These are phyloP conservation scores for Tagetes patula DNA, from an alignment of 129 eudicot species.

Conservation along the genomic window DNA sequence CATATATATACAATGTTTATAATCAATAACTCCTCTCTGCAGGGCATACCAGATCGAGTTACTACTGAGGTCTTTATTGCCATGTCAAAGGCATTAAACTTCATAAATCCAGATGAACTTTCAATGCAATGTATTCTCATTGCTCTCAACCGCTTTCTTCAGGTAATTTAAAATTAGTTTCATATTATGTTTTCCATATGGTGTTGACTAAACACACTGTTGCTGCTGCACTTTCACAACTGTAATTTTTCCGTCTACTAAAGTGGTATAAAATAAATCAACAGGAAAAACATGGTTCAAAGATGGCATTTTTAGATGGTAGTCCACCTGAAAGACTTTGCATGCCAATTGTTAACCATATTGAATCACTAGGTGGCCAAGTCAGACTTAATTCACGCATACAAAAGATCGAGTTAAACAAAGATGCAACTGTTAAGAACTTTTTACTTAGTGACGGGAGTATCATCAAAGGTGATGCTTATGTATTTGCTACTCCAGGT, in stretches of 20 bases:
- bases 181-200: neutral
- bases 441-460: slow-evolving; percentile 67
- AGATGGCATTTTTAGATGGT: slow-evolving; percentile 98
- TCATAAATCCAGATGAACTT: slow-evolving; percentile 95
- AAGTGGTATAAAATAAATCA: slow-evolving; percentile 20
- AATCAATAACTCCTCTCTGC: slow-evolving; percentile 9
- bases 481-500: slow-evolving; percentile 97
- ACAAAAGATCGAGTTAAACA: slow-evolving; percentile 70
- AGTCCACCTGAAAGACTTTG: slow-evolving; percentile 99
- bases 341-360: slow-evolving; percentile 83
- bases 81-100: slow-evolving; percentile 98
- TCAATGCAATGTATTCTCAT: slow-evolving; percentile 99
- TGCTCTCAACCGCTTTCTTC: slow-evolving; percentile 95
- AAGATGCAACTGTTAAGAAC: slow-evolving; percentile 70
- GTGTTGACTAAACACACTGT: neutral
- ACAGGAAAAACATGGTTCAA: slow-evolving; percentile 98
- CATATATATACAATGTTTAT: neutral
- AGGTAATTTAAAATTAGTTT: slow-evolving; percentile 42
- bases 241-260: neutral
- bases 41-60: slow-evolving; percentile 97
- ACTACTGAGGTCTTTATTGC: slow-evolving; percentile 97
- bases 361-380: slow-evolving; percentile 81
- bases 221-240: neutral
- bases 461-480: slow-evolving; percentile 75
- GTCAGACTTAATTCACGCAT: slow-evolving; percentile 80